Percentiles rank a stretch among this genome's conserved stretches.
Evolutionary conservation across 2,329 filamentous ascomycete species (phyloP).

Genomic region (Colletotrichum sp.): DNA sequence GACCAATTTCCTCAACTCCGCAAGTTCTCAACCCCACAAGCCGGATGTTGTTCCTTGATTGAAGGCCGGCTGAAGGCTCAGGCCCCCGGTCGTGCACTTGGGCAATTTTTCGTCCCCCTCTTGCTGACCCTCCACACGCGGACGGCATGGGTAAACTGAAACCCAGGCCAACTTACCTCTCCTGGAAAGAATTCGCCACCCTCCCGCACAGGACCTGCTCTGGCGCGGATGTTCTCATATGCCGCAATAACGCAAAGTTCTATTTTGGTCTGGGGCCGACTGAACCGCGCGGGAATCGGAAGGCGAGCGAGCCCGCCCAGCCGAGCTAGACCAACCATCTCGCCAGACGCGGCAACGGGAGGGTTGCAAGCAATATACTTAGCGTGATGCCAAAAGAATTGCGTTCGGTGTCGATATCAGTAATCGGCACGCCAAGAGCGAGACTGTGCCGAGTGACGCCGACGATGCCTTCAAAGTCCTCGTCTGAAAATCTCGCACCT

Average conservation of each 20-base stretch:
- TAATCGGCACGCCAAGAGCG: neutral
- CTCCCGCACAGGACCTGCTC: neutral
- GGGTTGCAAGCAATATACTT: neutral
- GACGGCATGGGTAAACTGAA: neutral
- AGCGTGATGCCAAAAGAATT: neutral
- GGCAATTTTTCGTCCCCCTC: neutral
- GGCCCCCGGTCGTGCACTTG: conserved; percentile 4
- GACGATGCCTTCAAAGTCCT: neutral
- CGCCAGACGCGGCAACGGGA: neutral
- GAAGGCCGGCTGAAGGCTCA: neutral
- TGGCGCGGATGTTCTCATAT: neutral
- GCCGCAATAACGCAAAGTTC: neutral
- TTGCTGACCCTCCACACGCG: neutral
- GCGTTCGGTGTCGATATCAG: neutral
- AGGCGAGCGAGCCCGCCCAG: neutral
- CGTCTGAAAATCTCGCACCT: neutral
- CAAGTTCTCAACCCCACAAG: neutral
- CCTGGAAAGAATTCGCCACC: neutral
- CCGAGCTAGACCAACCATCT: neutral
- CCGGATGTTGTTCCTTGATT: neutral
- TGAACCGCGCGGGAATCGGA: neutral
- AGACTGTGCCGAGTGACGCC: neutral
- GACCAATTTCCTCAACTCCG: neutral
- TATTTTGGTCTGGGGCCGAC: neutral
- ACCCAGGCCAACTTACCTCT: neutral